Conservation (phyloP, 352 stramenopile species). For the Phytophthora pini region DNA sequence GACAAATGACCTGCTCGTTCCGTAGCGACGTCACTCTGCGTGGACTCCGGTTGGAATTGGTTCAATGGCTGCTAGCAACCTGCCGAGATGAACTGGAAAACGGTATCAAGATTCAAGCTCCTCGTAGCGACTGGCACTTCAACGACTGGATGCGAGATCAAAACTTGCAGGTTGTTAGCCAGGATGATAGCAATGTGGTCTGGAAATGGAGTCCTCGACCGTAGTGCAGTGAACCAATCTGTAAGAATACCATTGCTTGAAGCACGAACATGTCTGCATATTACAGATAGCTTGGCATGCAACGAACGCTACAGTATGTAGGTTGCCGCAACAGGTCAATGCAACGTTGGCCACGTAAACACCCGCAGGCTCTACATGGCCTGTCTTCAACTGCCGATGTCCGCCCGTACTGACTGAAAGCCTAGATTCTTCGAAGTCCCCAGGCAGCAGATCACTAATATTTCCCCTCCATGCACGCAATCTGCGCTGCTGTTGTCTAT, state of each 20-base stretch:
- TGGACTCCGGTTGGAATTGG: constrained; percentile 18
- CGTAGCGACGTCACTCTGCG: constrained; percentile 8
- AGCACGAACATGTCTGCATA: not conserved
- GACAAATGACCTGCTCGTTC: constrained; percentile 9
- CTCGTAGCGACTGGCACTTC: constrained; percentile 24
- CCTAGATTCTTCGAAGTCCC: constrained; percentile 8
- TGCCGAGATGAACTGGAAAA: constrained; percentile 12
- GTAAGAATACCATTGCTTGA: not conserved
- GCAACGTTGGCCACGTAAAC: not conserved
- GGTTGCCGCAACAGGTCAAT: too few relatives aligned
- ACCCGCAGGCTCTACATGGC: not conserved
- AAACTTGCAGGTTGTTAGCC: constrained; percentile 11
- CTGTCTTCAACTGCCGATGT: constrained; percentile 5
- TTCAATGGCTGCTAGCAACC: constrained; percentile 22
- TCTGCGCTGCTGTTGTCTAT: constrained; percentile 3
- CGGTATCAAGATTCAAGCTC: constrained; percentile 18
- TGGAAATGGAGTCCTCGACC: constrained; percentile 16
- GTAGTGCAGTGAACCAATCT: not conserved
- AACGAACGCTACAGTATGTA: not conserved
- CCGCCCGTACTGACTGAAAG: constrained; percentile 7
- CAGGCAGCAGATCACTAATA: constrained; percentile 6
- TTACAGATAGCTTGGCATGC: not conserved
- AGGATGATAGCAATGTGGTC: constrained; percentile 12
- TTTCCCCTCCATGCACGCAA: not conserved
- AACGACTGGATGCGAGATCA: constrained; percentile 28